These are phyloP conservation scores for Boletus speciosus DNA, from an alignment of 768 basidiomycete species.

Conservation along the genomic window DNA sequence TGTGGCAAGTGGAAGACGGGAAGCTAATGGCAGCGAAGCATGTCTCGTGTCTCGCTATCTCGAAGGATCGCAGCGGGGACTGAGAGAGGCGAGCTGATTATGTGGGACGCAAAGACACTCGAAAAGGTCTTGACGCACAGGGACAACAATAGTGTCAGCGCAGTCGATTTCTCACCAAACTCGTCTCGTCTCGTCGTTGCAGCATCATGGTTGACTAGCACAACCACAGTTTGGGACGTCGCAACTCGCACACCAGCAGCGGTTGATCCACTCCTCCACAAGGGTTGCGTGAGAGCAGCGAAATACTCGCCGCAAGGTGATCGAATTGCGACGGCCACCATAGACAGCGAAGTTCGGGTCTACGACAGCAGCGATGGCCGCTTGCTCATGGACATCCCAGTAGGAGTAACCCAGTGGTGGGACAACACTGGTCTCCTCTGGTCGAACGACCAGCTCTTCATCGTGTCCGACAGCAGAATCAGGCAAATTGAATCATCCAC, in stretches of 20 bases:
- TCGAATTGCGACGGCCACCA: not conserved
- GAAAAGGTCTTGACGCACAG: not conserved
- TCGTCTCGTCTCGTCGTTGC: not conserved
- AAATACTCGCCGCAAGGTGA: not conserved
- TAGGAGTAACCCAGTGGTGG: not conserved
- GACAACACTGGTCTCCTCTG: constrained; percentile 5
- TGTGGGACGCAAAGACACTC: not conserved
- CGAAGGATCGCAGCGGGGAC: constrained; percentile 4
- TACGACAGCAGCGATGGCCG: not conserved
- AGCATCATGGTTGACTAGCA: too few species aligned
- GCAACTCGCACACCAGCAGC: not conserved
- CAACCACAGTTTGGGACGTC: too few species aligned
- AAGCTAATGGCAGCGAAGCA: not conserved
- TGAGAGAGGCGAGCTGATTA: rapidly evolving
- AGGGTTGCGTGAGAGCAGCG: not conserved
- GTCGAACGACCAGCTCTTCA: not conserved
- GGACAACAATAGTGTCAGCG: not conserved
- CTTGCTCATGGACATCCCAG: not conserved
- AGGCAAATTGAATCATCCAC: not conserved
- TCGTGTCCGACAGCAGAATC: not conserved
- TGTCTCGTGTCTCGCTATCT: not conserved
- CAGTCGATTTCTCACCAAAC: not conserved
- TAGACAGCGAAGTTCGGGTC: not conserved
- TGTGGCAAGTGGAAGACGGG: not conserved
- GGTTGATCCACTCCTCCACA: not conserved